Base-by-base conservation (phyloP, 768 basidiomycete genomes). In the Pholiota conissans region DNA sequence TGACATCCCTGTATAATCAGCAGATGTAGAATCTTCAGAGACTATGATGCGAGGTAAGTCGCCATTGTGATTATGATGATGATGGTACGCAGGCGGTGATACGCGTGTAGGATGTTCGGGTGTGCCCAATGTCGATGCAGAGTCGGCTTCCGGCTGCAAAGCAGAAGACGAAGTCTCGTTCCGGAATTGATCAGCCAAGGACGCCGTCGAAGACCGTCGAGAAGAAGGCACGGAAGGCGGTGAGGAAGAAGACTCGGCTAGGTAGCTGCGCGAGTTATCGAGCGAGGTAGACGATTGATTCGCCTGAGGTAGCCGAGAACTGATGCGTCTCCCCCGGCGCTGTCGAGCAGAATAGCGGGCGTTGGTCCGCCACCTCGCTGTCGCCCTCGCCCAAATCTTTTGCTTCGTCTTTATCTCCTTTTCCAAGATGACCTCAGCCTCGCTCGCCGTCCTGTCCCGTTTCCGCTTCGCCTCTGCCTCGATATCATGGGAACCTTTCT, bases 321-420 rank as follows among this genome's bases (percentile, higher is more conserved):
- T 64, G n/a, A 61, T 56, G 13, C 78, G 77, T 57, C 73, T 78
- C 30, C 80, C 78, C 57, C 81, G 73, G 55, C 90, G 77, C 49
- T 84, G 82, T 34, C 87, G 81, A 7, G 84, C 83, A n/a, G 82
- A 73, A 56, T 82, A 76, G 26, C 84, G 82, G 9, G 83, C 79
- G 52, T 85, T 84, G 2, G 81, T 82, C 61, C 77, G 84, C 90
- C 90, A 92, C 42, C 86, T 79, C 7, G 84, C 84, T 1, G 82
- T 84, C 2, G 89, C 88, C 58, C 73, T 78, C 0, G 80, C 78
- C 88, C 87, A 90, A 48, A 85, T 63, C 62, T 81, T 84, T 67
- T 86, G 81, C 59, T 82, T 82, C 4, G 68, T 67, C 52, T 76
- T 81, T 7, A 71, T 68, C 47, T 84, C 82, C 58, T 75, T 79